A percentile compares a stretch with the other conserved stretches of the same genome.
Evolutionary conservation across 2,329 filamentous ascomycete genomes (phyloP).

Genomic region (Colletotrichum graminicola): DNA sequence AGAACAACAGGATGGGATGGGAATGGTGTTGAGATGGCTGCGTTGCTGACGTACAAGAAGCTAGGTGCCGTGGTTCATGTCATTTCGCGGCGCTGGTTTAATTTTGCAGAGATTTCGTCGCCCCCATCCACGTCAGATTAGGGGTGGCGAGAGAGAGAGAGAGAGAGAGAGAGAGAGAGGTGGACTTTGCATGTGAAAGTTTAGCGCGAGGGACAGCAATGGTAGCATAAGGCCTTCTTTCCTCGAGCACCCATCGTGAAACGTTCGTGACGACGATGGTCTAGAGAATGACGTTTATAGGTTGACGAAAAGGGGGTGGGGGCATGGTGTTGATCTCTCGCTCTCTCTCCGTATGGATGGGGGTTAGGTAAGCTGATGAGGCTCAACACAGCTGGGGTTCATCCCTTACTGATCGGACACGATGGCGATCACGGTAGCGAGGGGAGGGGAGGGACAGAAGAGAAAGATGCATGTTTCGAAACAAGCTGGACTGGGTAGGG

Average conservation of each 20-base stretch:
- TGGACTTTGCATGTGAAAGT: conserved; percentile 1
- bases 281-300: background rate
- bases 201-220: background rate
- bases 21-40: background rate
- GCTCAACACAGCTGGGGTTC: background rate
- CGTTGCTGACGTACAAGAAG: background rate
- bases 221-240: no score
- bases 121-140: background rate
- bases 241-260: background rate
- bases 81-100: background rate
- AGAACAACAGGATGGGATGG: no score
- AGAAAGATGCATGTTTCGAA: conserved; percentile 34
- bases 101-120: conserved; percentile 4
- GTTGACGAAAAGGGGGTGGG: background rate
- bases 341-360: background rate
- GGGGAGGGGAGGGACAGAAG: background rate
- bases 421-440: background rate
- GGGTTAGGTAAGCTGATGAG: background rate
- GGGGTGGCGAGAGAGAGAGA: background rate
- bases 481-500: conserved; percentile 5
- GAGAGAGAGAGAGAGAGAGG: background rate
- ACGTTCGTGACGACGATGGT: background rate
- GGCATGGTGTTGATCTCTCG: background rate
- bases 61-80: background rate
- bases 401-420: background rate